Conservation (phyloP, 164 flowering plant genomes). For the Amborella trichopoda region DNA sequence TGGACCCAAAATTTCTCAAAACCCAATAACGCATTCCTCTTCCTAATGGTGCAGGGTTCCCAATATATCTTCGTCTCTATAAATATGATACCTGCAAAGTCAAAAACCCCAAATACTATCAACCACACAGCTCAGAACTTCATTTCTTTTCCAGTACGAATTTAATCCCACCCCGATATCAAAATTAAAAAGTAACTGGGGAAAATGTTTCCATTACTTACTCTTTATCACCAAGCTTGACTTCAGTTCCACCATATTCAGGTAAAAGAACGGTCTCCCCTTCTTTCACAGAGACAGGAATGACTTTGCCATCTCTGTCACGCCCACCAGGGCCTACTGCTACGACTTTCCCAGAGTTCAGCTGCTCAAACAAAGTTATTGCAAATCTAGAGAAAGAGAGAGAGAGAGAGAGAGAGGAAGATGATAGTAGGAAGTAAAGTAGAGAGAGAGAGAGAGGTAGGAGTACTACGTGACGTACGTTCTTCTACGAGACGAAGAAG, state of each 20-base stretch:
- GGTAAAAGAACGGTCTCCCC: constrained; percentile 14
- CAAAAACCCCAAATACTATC: neutral
- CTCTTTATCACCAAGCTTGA: constrained; percentile 12
- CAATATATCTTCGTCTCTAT: constrained; percentile 55
- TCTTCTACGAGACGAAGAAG: no score
- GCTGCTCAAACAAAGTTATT: constrained; percentile 1
- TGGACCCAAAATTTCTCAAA: neutral
- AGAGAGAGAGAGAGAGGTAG: neutral
- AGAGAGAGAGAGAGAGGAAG: neutral
- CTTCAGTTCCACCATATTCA: constrained; percentile 17
- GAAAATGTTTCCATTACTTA: neutral
- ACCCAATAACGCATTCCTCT: neutral
- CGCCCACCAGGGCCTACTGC: constrained; percentile 13
- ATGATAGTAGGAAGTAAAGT: no score
- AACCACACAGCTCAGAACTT: no score
- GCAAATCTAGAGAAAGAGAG: neutral
- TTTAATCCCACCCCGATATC: neutral
- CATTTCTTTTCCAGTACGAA: neutral
- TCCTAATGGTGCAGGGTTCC: constrained; percentile 38
- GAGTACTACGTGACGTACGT: no score
- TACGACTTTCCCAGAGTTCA: constrained; percentile 17
- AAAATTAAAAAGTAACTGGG: neutral
- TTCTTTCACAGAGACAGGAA: constrained; percentile 11
- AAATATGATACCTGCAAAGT: constrained; percentile 31
- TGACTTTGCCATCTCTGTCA: constrained; percentile 11